Base-by-base conservation (phyloP, 768 basidiomycete species). In the Rhizopogon vinicolor region DNA sequence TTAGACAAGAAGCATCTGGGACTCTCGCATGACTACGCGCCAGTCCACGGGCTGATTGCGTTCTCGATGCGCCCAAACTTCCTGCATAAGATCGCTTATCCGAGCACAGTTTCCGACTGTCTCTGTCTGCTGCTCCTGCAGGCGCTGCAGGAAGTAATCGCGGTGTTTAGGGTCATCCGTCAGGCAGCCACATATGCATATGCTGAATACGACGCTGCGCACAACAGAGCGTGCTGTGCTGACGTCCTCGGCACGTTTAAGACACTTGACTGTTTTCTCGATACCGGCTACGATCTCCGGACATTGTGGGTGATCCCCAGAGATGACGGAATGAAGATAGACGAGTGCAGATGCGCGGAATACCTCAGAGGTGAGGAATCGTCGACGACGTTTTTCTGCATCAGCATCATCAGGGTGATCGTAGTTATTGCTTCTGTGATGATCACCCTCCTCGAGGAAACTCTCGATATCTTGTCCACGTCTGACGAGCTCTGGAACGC, bases 311-410 rank as follows among this genome's bases (percentile, higher is more conserved):
- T 74, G 75, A 66, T 88, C 84, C 5, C 87, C 89, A 39, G 87
- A 89, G 44, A 92, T 76, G 60, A 93, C 86, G 14, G 86, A 80
- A 63, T 85, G 84, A 41, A 93, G 77, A 70, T 90, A 93, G 41
- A 92, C 79, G 45, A 78, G 75, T 18, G 91, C 82, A 48, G 89
- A 82, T 7, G 85, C 78, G 52, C 89, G 85, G 78, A 93, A 93
- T 39, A 86, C 79, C 57, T 82, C 80, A 1, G 81, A 76, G 18
- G 80, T 78, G 14, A 78, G 70, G 50, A 64, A 65, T 46, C 79
- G 72, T 50, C 74, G 77, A 66, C 74, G 68, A 55, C 60, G 60
- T 19, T 56, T 51, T 10, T 7, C 44, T 44, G 57, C 52, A 8
- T 14, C 56, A 5, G 22, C 1, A 10, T 58, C 60, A 25, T 54